phyloP scores from a whole-genome alignment of 2,329 filamentous ascomycete species.

The Pseudogymnoascus sp. region DNA sequence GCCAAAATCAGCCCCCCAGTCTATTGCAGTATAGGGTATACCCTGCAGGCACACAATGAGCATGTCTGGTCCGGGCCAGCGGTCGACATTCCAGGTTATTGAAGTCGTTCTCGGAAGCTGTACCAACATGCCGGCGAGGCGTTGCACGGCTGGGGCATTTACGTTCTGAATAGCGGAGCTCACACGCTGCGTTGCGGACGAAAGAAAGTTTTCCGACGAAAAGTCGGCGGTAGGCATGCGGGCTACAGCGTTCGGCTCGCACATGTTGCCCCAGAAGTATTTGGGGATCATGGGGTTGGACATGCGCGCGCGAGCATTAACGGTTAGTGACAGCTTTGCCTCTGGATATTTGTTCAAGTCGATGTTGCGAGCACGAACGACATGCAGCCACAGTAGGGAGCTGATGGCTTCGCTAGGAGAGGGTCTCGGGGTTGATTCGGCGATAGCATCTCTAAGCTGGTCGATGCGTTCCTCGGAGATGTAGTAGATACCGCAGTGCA shows the following conservation, averaged over 20 bases:
- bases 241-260: constrained; percentile 8
- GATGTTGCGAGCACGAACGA: constrained; percentile 3
- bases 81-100: constrained; percentile 9
- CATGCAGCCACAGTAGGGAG: constrained; percentile 1
- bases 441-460: neutral
- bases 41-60: constrained; percentile 4
- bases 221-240: neutral
- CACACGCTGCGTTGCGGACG: neutral
- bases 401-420: neutral
- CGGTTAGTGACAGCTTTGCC: constrained; percentile 1
- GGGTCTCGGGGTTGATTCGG: neutral
- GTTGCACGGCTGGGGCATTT: neutral
- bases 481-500: neutral
- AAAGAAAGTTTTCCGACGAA: neutral
- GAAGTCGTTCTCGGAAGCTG: constrained; percentile 1
- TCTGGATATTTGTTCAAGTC: neutral
- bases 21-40: neutral
- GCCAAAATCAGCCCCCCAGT: neutral
- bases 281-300: neutral
- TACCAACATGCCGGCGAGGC: neutral
- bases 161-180: neutral
- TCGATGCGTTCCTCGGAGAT: neutral
- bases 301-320: constrained; percentile 3
- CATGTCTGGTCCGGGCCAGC: constrained; percentile 9
- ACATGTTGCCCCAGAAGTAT: constrained; percentile 4